Evolutionary conservation across 495 filamentous ascomycete genomes (phyloP).

Genomic region (Thermothielavioides terrestris): DNA sequence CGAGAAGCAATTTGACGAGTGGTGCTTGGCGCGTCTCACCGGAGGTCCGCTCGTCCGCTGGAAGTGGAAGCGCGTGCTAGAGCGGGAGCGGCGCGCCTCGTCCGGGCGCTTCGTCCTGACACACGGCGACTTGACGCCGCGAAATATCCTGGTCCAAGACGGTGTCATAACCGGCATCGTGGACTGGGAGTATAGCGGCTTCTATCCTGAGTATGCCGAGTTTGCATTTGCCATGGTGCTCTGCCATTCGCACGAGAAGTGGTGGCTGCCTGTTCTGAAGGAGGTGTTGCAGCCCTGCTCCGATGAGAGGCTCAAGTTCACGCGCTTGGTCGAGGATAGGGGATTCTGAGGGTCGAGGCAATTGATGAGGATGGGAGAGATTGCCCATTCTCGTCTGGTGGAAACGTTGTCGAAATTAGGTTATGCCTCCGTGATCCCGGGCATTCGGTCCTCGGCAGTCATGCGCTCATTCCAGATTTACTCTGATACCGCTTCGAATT

Average conservation of each 20-base stretch:
- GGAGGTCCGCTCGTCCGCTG: not conserved
- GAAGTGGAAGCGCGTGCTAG: not conserved
- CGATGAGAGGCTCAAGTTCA: constrained; percentile 4
- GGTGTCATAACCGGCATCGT: not conserved
- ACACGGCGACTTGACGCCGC: constrained; percentile 3
- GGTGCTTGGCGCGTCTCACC: not conserved
- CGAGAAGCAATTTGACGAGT: not conserved
- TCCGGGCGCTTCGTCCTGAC: not conserved
- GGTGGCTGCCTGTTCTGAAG: constrained; percentile 4
- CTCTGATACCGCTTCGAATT: too few relatives aligned
- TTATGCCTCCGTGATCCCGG: too few relatives aligned
- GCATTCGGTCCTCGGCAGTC: too few relatives aligned
- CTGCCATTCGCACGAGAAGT: constrained; percentile 3
- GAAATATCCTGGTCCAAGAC: constrained; percentile 2
- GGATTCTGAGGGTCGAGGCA: too few relatives aligned
- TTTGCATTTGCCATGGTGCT: not conserved
- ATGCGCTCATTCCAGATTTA: too few relatives aligned
- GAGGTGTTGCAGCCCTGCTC: constrained; percentile 1
- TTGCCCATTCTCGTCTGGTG: not conserved
- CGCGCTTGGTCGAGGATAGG: not conserved
- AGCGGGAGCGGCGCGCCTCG: not conserved
- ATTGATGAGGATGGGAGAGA: too few relatives aligned
- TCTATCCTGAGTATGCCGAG: constrained; percentile 5
- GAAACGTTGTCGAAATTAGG: too few relatives aligned
- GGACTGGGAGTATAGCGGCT: constrained; percentile 5